These are phyloP conservation scores for Lenzites betulinus DNA, from an alignment of 768 basidiomycete species.

Conservation along the genomic window DNA sequence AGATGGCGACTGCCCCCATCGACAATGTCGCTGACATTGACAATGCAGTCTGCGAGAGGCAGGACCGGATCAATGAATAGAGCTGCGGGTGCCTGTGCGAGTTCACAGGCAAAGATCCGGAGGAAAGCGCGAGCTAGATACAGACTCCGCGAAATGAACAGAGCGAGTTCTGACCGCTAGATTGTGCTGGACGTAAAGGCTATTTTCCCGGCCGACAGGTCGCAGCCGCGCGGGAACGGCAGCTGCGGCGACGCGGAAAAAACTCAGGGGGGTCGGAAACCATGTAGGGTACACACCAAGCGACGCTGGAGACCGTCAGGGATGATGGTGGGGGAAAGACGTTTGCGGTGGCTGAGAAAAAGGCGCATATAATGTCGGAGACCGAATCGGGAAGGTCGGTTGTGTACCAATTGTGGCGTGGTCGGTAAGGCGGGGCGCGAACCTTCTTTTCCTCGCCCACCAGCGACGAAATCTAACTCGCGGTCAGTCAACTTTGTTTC, in stretches of 20 bases:
- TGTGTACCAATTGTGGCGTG: slow-evolving; percentile 24
- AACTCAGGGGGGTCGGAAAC: not conserved
- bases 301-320: not conserved
- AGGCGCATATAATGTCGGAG: slow-evolving; percentile 15
- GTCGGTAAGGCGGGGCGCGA: slow-evolving; percentile 29
- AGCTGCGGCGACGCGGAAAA: not conserved
- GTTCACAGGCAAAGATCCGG: not conserved
- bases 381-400: slow-evolving; percentile 15
- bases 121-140: not conserved
- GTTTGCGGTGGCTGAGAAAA: slow-evolving; percentile 8
- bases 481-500: slow-evolving; percentile 75
- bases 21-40: no score
- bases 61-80: not conserved
- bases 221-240: not conserved
- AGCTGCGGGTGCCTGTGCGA: not conserved
- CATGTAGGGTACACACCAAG: not conserved
- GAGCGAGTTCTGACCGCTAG: slow-evolving; percentile 13
- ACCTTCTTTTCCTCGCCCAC: slow-evolving; percentile 30
- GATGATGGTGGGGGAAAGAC: not conserved
- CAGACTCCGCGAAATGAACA: slow-evolving; percentile 8
- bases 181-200: slow-evolving; percentile 5
- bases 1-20: no score
- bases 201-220: no score
- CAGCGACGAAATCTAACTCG: slow-evolving; percentile 55
- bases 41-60: not conserved